Conservation (phyloP, 306 rosid genomes). For the Inga oerstediana region DNA sequence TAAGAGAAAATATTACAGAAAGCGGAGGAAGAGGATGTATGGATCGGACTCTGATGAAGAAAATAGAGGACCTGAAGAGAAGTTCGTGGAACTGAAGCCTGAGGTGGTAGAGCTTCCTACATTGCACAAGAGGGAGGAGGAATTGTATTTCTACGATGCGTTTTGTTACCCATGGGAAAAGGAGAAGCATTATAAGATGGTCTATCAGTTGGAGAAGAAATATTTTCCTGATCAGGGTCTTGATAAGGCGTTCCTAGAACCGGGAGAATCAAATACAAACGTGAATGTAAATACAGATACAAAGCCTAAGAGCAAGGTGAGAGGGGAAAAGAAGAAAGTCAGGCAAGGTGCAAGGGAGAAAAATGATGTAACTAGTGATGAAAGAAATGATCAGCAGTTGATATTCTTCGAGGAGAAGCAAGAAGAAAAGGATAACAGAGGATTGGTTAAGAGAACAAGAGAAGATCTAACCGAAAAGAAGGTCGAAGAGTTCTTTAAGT, state of each 20-base stretch:
- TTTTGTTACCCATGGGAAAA: constrained; percentile 93
- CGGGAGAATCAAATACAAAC: constrained; percentile 56
- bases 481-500: constrained; percentile 86
- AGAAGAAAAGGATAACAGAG: constrained; percentile 25
- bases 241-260: constrained; percentile 85
- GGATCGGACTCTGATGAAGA: constrained; percentile 85
- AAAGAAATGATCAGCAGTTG: constrained; percentile 45
- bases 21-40: constrained; percentile 80
- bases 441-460: constrained; percentile 31
- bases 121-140: constrained; percentile 81
- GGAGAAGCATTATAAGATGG: constrained; percentile 91
- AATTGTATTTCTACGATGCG: constrained; percentile 72
- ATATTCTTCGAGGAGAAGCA: constrained; percentile 68
- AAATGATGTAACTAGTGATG: constrained; percentile 31
- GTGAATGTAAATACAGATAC: not conserved
- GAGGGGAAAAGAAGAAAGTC: constrained; percentile 38
- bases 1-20: constrained; percentile 76
- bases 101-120: constrained; percentile 79
- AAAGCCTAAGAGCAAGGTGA: constrained; percentile 30
- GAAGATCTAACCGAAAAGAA: constrained; percentile 62
- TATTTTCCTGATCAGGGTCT: constrained; percentile 81
- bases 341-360: constrained; percentile 29
- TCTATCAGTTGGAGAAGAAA: constrained; percentile 89
- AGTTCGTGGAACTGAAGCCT: constrained; percentile 75
- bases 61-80: constrained; percentile 39